Percentiles rank a stretch among this genome's conserved stretches.
phyloP scores from a whole-genome alignment of 495 filamentous ascomycete species.

The Hypoxylon rickii region DNA sequence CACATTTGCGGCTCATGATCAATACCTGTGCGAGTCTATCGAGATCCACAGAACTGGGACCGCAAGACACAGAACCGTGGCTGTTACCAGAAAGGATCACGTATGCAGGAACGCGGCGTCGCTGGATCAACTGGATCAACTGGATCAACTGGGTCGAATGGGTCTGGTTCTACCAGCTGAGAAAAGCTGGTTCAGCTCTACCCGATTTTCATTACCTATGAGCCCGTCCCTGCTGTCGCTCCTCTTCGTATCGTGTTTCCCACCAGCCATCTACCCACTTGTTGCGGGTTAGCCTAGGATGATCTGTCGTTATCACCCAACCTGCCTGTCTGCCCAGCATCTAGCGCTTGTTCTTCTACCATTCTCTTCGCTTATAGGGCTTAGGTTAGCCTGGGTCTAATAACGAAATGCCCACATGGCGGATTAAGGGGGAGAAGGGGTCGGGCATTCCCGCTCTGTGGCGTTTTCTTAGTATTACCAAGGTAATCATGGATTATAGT shows the following conservation, averaged over 20 bases:
- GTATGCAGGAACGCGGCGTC: conserved; percentile 21
- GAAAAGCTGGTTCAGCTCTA: not conserved
- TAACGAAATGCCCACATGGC: not conserved
- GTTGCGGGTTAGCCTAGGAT: too few relatives aligned
- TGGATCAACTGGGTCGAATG: conserved; percentile 1
- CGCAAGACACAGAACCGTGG: conserved; percentile 7
- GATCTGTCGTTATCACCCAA: not conserved
- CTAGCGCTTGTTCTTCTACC: too few relatives aligned
- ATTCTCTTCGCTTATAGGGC: not conserved
- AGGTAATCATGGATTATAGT: too few relatives aligned
- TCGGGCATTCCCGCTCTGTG: not conserved
- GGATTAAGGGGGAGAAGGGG: not conserved
- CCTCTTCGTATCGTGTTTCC: too few relatives aligned
- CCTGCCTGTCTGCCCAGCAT: too few relatives aligned
- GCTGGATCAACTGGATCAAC: not conserved
- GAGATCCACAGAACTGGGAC: conserved; percentile 16
- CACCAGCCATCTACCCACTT: too few relatives aligned
- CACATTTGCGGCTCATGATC: conserved; percentile 17
- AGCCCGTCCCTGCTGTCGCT: too few relatives aligned
- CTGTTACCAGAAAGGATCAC: conserved; percentile 6
- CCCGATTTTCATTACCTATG: not conserved
- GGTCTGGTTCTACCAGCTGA: not conserved
- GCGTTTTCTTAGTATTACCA: not conserved
- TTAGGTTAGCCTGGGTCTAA: not conserved
- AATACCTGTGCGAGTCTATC: not conserved